Conservation (phyloP, 108 stramenopile genomes). For the Schizochytrium sp. region DNA sequence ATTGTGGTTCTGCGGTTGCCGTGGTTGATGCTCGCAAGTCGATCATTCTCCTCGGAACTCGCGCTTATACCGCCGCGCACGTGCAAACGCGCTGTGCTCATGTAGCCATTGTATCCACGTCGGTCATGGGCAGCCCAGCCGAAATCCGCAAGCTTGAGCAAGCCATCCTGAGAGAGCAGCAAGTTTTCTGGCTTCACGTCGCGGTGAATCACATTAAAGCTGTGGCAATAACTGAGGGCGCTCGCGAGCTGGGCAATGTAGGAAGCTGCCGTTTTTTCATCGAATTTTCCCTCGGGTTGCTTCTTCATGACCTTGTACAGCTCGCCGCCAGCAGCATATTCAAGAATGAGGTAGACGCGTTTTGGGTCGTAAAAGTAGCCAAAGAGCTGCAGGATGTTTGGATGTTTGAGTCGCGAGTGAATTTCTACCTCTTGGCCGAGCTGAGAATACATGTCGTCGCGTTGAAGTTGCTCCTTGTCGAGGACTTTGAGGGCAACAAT, state of each 20-base stretch:
- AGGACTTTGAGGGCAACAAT: constrained; percentile 96
- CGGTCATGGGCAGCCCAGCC: constrained; percentile 47
- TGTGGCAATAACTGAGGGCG: constrained; percentile 37
- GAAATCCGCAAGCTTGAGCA: constrained; percentile 44
- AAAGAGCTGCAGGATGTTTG: constrained; percentile 38
- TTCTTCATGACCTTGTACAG: constrained; percentile 33
- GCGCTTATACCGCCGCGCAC: neutral
- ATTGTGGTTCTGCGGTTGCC: neutral
- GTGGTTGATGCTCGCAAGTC: neutral
- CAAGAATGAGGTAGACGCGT: constrained; percentile 41
- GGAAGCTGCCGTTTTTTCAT: constrained; percentile 14
- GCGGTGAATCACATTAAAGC: constrained; percentile 41
- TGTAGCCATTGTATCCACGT: constrained; percentile 3
- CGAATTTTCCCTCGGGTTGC: constrained; percentile 44
- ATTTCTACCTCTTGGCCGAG: constrained; percentile 45
- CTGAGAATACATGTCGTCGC: constrained; percentile 71
- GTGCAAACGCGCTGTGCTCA: neutral
- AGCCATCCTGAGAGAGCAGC: constrained; percentile 26
- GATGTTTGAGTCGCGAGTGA: constrained; percentile 39
- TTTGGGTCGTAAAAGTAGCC: constrained; percentile 44
- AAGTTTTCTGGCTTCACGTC: constrained; percentile 51
- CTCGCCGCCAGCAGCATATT: constrained; percentile 46
- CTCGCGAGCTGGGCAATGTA: constrained; percentile 25
- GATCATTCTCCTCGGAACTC: neutral
- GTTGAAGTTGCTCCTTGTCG: constrained; percentile 84